Evolutionary conservation across 164 flowering plant species (phyloP).

Genomic region (Houttuynia cordata): DNA sequence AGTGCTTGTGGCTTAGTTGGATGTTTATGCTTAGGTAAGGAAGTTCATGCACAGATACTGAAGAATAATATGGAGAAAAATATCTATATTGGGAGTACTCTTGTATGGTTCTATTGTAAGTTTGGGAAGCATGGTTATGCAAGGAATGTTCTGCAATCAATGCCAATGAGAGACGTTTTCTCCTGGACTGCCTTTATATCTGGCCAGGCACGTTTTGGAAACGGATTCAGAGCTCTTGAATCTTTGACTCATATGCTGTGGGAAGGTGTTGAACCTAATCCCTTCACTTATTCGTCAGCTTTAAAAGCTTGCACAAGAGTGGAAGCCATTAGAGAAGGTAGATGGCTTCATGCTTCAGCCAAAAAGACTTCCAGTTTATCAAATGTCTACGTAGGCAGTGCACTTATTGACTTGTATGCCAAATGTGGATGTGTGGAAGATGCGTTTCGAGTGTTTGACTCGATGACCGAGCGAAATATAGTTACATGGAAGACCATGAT

Average conservation of each 20-base stretch:
- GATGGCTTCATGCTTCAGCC: conserved; percentile 50
- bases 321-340: conserved; percentile 49
- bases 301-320: conserved; percentile 72
- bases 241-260: conserved; percentile 55
- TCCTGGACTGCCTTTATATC: conserved; percentile 87
- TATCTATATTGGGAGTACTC: conserved; percentile 53
- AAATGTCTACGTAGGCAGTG: conserved; percentile 71
- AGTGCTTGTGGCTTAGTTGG: conserved; percentile 61
- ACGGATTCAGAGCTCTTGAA: conserved; percentile 56
- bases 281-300: conserved; percentile 74
- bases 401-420: conserved; percentile 73
- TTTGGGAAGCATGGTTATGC: conserved; percentile 40
- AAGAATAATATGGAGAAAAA: conserved; percentile 35
- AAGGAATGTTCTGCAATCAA: conserved; percentile 39
- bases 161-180: conserved; percentile 72
- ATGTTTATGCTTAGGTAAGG: conserved; percentile 44
- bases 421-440: conserved; percentile 72
- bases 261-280: conserved; percentile 75
- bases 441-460: conserved; percentile 58
- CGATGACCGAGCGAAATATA: conserved; percentile 57
- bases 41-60: conserved; percentile 66
- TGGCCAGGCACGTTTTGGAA: conserved; percentile 50
- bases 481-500: conserved; percentile 88
- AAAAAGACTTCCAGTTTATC: conserved; percentile 42
- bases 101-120: conserved; percentile 77